A percentile compares a stretch with the other conserved stretches of the same genome.
phyloP scores from a whole-genome alignment of 192 early-diverging fungal species.

The Spizellomyces punctatus region DNA sequence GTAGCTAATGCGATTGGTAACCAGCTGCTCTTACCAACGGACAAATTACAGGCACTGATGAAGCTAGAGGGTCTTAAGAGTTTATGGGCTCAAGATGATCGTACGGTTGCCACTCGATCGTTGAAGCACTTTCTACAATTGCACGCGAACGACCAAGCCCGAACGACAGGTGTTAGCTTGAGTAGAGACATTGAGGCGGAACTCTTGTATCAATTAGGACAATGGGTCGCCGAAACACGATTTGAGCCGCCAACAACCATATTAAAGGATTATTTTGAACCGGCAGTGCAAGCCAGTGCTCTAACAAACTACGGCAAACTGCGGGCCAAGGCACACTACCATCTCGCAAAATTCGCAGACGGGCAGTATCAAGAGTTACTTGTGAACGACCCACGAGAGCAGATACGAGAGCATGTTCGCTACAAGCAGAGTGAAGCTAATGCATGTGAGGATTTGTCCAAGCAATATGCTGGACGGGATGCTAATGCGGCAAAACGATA shows the following conservation, averaged over 20 bases:
- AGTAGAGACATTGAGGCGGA: slow-evolving; percentile 14
- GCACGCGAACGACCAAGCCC: neutral
- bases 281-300: slow-evolving; percentile 21
- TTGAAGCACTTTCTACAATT: slow-evolving; percentile 22
- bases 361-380: slow-evolving; percentile 37
- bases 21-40: slow-evolving; percentile 6
- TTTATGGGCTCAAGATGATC: slow-evolving; percentile 41
- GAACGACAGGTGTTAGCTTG: neutral
- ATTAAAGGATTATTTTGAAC: slow-evolving; percentile 34
- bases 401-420: slow-evolving; percentile 33
- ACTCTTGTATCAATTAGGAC: slow-evolving; percentile 37
- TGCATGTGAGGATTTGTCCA: slow-evolving; percentile 28
- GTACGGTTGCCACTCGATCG: slow-evolving; percentile 32
- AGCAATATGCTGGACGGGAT: slow-evolving; percentile 28
- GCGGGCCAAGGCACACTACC: slow-evolving; percentile 25
- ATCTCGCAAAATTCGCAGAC: slow-evolving; percentile 52
- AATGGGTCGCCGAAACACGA: slow-evolving; percentile 41
- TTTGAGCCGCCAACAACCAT: slow-evolving; percentile 35
- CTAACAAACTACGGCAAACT: neutral
- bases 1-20: too few relatives aligned
- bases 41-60: neutral
- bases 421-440: slow-evolving; percentile 37
- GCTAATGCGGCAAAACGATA: slow-evolving; percentile 1
- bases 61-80: slow-evolving; percentile 35
- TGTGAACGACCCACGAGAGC: slow-evolving; percentile 36